Evolutionary conservation across 2,329 filamentous ascomycete species (phyloP).

Genomic region (Cladosporium austrohemisphaericum): DNA sequence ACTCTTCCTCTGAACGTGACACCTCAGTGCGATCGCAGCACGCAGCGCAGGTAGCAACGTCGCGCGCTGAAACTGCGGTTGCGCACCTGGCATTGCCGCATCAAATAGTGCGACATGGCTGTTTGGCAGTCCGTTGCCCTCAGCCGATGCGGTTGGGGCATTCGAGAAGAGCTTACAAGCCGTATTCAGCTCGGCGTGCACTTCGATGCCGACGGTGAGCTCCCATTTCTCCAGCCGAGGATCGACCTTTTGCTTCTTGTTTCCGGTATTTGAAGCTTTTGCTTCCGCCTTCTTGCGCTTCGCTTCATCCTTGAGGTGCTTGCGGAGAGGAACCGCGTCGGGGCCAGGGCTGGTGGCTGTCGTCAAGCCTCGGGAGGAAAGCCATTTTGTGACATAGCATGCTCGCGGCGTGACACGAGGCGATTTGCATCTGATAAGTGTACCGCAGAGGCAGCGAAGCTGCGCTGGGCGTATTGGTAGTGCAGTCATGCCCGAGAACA

Average conservation of each 20-base stretch:
- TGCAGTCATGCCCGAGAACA: conserved; percentile 10
- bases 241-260: conserved; percentile 19
- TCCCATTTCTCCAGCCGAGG: conserved; percentile 65
- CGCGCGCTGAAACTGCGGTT: conserved; percentile 77
- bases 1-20: conserved; percentile 70
- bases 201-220: conserved; percentile 92
- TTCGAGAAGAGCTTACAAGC: conserved; percentile 83
- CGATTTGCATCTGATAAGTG: neutral
- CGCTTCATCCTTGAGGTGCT: conserved; percentile 41
- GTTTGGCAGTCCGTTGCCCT: conserved; percentile 55
- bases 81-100: conserved; percentile 80
- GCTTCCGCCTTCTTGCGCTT: conserved; percentile 31
- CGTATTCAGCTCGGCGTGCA: conserved; percentile 94
- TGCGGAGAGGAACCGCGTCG: conserved; percentile 35
- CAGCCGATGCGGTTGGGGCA: conserved; percentile 39
- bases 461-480: conserved; percentile 8
- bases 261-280: conserved; percentile 18
- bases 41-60: conserved; percentile 85
- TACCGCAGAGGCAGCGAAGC: conserved; percentile 1
- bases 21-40: conserved; percentile 79
- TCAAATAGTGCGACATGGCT: conserved; percentile 88
- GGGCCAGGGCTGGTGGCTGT: conserved; percentile 18
- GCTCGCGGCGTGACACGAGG: conserved; percentile 19
- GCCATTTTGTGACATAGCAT: conserved; percentile 31
- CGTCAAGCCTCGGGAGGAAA: conserved; percentile 24